Evolutionary conservation across 2,329 filamentous ascomycete genomes (phyloP).

Genomic region (Ascocoryne sarcoides): DNA sequence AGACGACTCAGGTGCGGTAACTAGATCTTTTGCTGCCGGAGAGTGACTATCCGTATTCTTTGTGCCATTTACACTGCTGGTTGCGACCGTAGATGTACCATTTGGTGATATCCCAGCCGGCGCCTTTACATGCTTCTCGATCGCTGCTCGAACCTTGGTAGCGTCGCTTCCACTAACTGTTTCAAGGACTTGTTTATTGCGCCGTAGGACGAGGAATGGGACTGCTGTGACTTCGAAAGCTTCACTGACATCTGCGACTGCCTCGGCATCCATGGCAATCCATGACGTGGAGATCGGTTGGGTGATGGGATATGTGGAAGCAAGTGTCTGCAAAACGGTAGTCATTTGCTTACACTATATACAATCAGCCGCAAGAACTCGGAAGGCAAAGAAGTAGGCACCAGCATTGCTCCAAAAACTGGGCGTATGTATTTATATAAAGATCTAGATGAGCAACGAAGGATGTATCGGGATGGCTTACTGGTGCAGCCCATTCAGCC

Average conservation of each 20-base stretch:
- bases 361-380: conserved; percentile 3
- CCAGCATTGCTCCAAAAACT: no score
- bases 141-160: conserved; percentile 71
- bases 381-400: neutral
- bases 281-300: conserved; percentile 65
- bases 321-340: conserved; percentile 75
- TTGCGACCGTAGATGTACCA: conserved; percentile 2
- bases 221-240: conserved; percentile 90
- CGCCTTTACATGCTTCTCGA: conserved; percentile 63
- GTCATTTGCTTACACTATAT: conserved; percentile 75
- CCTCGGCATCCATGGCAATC: conserved; percentile 89
- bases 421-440: neutral
- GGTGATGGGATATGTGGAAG: conserved; percentile 70
- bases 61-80: conserved; percentile 19
- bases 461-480: conserved; percentile 8
- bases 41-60: conserved; percentile 28
- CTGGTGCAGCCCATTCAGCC: conserved; percentile 87
- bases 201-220: conserved; percentile 79
- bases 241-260: conserved; percentile 85
- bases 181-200: conserved; percentile 67
- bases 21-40: conserved; percentile 16
- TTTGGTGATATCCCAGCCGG: neutral
- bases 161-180: conserved; percentile 86
- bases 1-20: conserved; percentile 22
- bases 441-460: conserved; percentile 3